Base-by-base conservation (phyloP, 192 early-diverging fungal genomes). In the Gaertneriomyces sp. region DNA sequence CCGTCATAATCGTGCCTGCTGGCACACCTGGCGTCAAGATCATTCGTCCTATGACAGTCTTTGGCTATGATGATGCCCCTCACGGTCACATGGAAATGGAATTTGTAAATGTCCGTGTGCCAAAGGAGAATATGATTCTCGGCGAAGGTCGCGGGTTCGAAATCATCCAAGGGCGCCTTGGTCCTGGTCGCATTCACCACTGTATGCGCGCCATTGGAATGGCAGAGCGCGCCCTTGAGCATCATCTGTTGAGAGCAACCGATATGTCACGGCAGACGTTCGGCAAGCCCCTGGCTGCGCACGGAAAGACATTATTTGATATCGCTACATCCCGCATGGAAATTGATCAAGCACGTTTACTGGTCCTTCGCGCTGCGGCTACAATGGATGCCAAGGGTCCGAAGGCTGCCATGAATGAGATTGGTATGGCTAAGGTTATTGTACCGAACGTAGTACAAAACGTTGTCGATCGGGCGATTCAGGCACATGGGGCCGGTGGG, bases 101-200 rank as follows among this genome's bases (percentile, higher is more conserved):
- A 7, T 96, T 99, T 69, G 88, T 88, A 40, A 85, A 95, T 67
- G 93, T 94, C 44, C 81, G 88, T 59, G 89, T 99, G 25, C 94
- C 94, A 1, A 76, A 76, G 17, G 85, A 89, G 47, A 94, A 94
- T 76, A 88, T 99, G 60, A 77, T 99, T 38, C 80, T 95, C 41
- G 95, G 95, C 49, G 91, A 94, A 70, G 96, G 96, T n/a, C 85
- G 96, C 64, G 96, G 96, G 0, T 99, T 99, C 73, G 96, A 99
- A 69, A 84, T 99, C 49, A 90, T 99, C 66, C 96, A 99, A 81
- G 96, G 95, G 14, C 83, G 96, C 5, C 81, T 99, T 41, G 96
- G 96, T 5, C 96, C 96, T 38, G 86, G 90, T n/a, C 90, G 95
- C 55, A 93, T 98, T 75, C 96, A 99, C 83, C 95, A 97, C 80